Percentiles rank a stretch among this genome's conserved stretches.
Conservation (phyloP, 208 protist species). For the Acanthamoeba royreba region DNA sequence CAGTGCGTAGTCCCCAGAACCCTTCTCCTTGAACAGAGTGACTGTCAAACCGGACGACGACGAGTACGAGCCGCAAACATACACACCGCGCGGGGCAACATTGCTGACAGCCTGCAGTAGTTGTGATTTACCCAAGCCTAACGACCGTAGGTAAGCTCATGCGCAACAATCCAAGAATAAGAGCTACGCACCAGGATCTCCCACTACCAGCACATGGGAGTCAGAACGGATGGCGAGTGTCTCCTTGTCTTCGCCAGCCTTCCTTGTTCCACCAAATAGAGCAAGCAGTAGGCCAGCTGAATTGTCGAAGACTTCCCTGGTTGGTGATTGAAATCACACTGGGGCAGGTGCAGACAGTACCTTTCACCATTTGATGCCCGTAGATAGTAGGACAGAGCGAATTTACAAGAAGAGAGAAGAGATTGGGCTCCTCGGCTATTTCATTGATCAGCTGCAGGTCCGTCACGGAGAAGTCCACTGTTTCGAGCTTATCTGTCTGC, state of each 20-base stretch:
- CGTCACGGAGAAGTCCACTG: slow-evolving; percentile 38
- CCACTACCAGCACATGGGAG: slow-evolving; percentile 96
- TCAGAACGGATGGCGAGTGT: slow-evolving; percentile 77
- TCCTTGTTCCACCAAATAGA: slow-evolving; percentile 84
- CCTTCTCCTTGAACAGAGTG: slow-evolving; percentile 90
- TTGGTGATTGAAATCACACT: neutral
- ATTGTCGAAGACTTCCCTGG: neutral
- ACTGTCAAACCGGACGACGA: slow-evolving; percentile 97
- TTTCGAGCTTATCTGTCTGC: slow-evolving; percentile 17
- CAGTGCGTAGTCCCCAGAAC: slow-evolving; percentile 87
- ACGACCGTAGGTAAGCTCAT: slow-evolving; percentile 61
- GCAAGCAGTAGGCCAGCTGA: slow-evolving; percentile 81
- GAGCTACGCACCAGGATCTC: slow-evolving; percentile 70
- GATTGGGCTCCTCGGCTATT: slow-evolving; percentile 78
- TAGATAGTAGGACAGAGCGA: slow-evolving; percentile 90
- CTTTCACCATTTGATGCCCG: slow-evolving; percentile 89
- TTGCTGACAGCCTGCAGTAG: slow-evolving; percentile 89
- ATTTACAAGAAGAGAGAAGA: slow-evolving; percentile 87
- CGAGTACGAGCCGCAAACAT: slow-evolving; percentile 98
- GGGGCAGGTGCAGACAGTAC: neutral
- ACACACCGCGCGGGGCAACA: slow-evolving; percentile 94
- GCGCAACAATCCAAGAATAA: neutral
- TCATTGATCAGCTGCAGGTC: slow-evolving; percentile 74
- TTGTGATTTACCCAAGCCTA: slow-evolving; percentile 96
- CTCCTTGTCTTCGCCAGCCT: slow-evolving; percentile 54